phyloP scores from a whole-genome alignment of 176 grass and related monocot species.

The Lolium rigidum region DNA sequence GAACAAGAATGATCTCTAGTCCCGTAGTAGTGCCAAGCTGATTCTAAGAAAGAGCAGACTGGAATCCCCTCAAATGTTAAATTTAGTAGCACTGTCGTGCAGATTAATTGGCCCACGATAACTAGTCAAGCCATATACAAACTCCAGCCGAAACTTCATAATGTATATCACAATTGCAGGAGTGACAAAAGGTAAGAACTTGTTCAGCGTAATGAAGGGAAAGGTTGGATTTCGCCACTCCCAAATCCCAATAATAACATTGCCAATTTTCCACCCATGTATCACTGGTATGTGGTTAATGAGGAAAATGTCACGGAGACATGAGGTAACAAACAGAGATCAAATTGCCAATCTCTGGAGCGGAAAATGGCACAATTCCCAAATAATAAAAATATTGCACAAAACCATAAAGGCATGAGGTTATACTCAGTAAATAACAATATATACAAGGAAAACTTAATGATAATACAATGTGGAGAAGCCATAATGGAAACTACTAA shows the following conservation, averaged over 20 bases:
- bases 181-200: background rate
- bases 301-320: background rate
- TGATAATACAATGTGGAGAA: background rate
- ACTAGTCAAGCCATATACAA: background rate
- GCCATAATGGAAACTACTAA: background rate
- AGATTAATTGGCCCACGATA: background rate
- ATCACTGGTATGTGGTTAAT: background rate
- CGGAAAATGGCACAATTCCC: background rate
- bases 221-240: background rate
- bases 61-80: background rate
- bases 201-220: background rate
- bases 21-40: background rate
- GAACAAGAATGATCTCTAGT: background rate
- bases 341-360: background rate
- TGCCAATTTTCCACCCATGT: background rate
- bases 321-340: background rate
- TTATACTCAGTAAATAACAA: background rate
- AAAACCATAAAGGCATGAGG: background rate
- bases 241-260: background rate
- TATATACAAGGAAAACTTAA: slow-evolving; percentile 1
- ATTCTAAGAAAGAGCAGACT: slow-evolving; percentile 6
- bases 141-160: slow-evolving; percentile 2
- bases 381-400: background rate
- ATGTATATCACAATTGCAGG: background rate
- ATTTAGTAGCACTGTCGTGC: background rate